A percentile compares a stretch with the other conserved stretches of the same genome.
Conservation (phyloP, 2,329 filamentous ascomycete genomes). For the Botrytis hyacinthi region DNA sequence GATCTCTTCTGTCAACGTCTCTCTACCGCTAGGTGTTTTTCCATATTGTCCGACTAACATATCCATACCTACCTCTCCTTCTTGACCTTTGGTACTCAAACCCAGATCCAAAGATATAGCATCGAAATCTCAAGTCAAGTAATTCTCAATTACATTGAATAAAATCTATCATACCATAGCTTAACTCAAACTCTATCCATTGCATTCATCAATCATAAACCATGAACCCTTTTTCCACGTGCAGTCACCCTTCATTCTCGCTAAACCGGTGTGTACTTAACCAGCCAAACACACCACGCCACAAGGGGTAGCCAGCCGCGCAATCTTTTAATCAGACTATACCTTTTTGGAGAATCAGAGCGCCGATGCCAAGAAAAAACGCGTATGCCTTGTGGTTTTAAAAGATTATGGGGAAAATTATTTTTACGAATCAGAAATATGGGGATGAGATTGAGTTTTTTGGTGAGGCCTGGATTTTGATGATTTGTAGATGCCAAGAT, state of each 20-base stretch:
- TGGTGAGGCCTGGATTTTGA: not conserved
- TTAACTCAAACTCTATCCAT: not conserved
- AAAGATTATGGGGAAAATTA: not conserved
- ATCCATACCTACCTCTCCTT: not conserved
- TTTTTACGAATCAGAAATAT: not conserved
- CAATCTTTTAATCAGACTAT: not conserved
- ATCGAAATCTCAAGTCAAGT: not conserved
- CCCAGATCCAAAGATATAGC: not conserved
- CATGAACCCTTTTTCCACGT: not conserved
- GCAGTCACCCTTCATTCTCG: not conserved
- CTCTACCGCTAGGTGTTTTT: not conserved
- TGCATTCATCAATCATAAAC: not conserved
- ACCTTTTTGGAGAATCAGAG: not conserved
- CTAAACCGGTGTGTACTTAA: not conserved
- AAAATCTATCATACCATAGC: not conserved
- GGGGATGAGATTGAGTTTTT: not conserved
- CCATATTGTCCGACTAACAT: not conserved
- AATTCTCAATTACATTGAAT: not conserved
- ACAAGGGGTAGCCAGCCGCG: conserved; percentile 10
- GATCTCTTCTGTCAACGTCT: not conserved
- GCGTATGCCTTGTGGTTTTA: conserved; percentile 4
- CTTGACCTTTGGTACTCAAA: not conserved
- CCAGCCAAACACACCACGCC: conserved; percentile 1
- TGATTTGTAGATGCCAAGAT: not conserved
- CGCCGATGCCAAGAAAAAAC: not conserved